Percentiles rank a stretch among this genome's conserved stretches.
Evolutionary conservation across 148 eudicot genomes (phyloP).

Genomic region (Rhododendron molle): DNA sequence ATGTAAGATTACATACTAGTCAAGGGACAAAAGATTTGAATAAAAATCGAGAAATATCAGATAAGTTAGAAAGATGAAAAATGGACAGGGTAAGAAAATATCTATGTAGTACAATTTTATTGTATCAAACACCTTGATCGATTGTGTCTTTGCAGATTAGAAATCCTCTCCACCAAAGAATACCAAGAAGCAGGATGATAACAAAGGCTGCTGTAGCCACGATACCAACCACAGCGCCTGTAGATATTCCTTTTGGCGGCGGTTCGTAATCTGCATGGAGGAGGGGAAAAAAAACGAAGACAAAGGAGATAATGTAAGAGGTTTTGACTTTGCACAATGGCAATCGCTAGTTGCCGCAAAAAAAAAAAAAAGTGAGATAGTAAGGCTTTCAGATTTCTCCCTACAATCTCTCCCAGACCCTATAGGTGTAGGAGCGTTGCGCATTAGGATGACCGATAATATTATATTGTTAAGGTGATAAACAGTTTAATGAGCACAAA

Average conservation of each 20-base stretch:
- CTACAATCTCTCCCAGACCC: background rate
- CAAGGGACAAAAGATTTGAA: no score
- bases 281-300: background rate
- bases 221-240: slow-evolving; percentile 20
- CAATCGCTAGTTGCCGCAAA: background rate
- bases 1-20: no score
- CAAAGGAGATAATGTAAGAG: background rate
- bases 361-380: background rate
- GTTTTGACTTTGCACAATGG: background rate
- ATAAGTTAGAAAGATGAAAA: no score
- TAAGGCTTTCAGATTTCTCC: background rate
- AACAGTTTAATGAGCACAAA: background rate
- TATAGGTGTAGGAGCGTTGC: background rate
- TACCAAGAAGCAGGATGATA: slow-evolving; percentile 19
- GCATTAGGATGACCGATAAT: background rate
- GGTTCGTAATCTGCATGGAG: background rate
- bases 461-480: background rate
- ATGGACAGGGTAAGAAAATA: no score
- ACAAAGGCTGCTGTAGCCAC: slow-evolving; percentile 15
- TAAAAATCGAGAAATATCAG: background rate
- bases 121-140: slow-evolving; percentile 13
- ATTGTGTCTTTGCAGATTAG: background rate
- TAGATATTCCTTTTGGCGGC: slow-evolving; percentile 6
- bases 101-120: no score
- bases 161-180: slow-evolving; percentile 23